Base-by-base conservation (phyloP, 2,329 filamentous ascomycete species). In the Clathrospora elynae region DNA sequence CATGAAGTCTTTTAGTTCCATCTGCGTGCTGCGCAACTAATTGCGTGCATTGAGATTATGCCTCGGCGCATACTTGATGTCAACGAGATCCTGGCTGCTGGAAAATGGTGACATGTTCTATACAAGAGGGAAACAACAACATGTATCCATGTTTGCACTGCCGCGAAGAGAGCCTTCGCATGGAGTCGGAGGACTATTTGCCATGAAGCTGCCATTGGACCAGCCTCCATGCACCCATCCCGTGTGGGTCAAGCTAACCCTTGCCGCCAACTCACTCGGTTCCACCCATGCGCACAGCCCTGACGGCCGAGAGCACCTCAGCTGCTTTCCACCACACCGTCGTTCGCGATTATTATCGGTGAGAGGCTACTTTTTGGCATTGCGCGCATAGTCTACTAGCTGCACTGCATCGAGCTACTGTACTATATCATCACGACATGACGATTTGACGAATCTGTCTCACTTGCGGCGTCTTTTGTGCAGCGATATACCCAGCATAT, bases 401-500 rank as follows among this genome's bases (percentile, higher is more conserved):
- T 39, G 24, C 33, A 48, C 40, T 46, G 44, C 47, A 51, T 39
- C 49, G 9, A 35, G 22, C 44, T 35, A 29, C 35, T 55, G 51
- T 52, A 49, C 42, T 33, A 38, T 50, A 43, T 29, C 46, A 49
- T 40, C 25, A 46, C 51, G 42, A 47, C 34, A 55, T 55, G 40
- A 50, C 46, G 51, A 49, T 42, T 36, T 55, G 46, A 55, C 46
- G 40, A 46, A 29, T 45, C 25, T 55, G 54, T 59, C 51, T 50
- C 40, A 48, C 50, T 48, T 50, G 47, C 49, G 34, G 39, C 53
- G 42, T 14, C 51, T 52, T n/a, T n/a, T n/a, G n/a, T 34, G 35
- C 49, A 48, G 55, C 55, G 53, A 55, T 58, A 59, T 62, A 59
- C 55, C 59, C 50, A 59, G 53, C 45, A 46, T 49, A 48, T 42